These are phyloP conservation scores for Xylariales sp. DNA, from an alignment of 2,329 filamentous ascomycete species.

Conservation along the genomic window DNA sequence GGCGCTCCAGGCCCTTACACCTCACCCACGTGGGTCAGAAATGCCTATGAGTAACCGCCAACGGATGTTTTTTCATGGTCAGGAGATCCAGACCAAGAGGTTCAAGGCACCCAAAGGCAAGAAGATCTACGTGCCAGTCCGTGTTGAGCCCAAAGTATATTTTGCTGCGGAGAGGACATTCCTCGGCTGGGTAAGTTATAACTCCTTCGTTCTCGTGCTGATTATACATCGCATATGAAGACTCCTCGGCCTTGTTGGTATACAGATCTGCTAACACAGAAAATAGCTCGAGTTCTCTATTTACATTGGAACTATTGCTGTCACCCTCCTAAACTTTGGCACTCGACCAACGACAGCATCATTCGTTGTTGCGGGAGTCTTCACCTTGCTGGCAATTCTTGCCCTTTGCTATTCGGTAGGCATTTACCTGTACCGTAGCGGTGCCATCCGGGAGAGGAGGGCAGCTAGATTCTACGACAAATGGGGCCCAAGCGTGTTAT, in stretches of 20 bases:
- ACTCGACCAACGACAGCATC: slow-evolving; percentile 50
- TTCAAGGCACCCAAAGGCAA: slow-evolving; percentile 77
- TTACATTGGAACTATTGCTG: slow-evolving; percentile 83
- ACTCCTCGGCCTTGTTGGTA: too few species aligned
- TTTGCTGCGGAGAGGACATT: slow-evolving; percentile 96
- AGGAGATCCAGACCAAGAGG: slow-evolving; percentile 51
- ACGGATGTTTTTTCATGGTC: slow-evolving; percentile 47
- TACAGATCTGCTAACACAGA: too few species aligned
- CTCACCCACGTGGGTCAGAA: slow-evolving; percentile 49
- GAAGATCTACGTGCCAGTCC: slow-evolving; percentile 92
- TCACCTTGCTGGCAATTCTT: slow-evolving; percentile 75
- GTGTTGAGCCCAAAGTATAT: slow-evolving; percentile 96
- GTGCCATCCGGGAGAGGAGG: slow-evolving; percentile 75
- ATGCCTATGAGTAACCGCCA: slow-evolving; percentile 55
- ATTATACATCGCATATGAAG: too few species aligned
- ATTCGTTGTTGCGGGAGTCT: slow-evolving; percentile 68
- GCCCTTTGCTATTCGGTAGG: slow-evolving; percentile 79
- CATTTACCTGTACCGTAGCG: slow-evolving; percentile 84
- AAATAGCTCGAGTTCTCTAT: slow-evolving; percentile 95
- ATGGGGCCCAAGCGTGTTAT: slow-evolving; percentile 77
- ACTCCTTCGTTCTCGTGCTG: too few species aligned
- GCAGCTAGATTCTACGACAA: slow-evolving; percentile 91
- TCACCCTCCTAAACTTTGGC: slow-evolving; percentile 79
- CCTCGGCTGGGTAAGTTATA: slow-evolving; percentile 72
- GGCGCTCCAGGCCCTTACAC: slow-evolving; percentile 46